Base-by-base conservation (phyloP, 345 rosid species). In the Nasturtium officinale region DNA sequence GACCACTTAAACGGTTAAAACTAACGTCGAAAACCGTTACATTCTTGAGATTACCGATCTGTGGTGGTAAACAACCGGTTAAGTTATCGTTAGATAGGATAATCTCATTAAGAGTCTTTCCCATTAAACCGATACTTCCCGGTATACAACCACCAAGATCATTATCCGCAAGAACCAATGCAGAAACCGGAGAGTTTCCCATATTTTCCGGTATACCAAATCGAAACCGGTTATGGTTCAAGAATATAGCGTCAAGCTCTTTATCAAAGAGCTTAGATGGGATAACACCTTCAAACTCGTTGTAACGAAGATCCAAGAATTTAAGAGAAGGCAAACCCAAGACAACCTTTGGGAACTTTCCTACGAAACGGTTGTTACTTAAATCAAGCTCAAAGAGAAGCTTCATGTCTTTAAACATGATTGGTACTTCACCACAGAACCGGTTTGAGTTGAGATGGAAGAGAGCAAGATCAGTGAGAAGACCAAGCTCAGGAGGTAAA, bases 71-170 rank as follows among this genome's bases (percentile, higher is more conserved):
- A 46, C 96, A 89, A 6, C 90, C 89, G 0, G 87, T 89, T 38
- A 89, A 85, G 58, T 87, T 87, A 68, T 87, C 90, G 47, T 84
- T 89, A 79, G 83, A 51, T 32, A 89, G 89, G 37, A 89, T 85
- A 18, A 89, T 87, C 74, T 89, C 92, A 17, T 87, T 87, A 7
- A 89, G 67, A 0, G 90, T 89, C 1, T 79, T 81, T 0, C 86
- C 92, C 92, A 86, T 89, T 16, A 64, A 68, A 10, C 86, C 92
- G n/a, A 89, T 84, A 60, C 87, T 87, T 5, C 77, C 77, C 0
- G 96, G 96, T 45, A 89, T 83, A 42, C 96, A 89, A 33, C 96
- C 92, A 0, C 92, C 87, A 6, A 89, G 92, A 67, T 87, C 81
- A 42, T 89, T 89, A 69, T 89, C 87, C 5, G 96, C 90, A 9